phyloP scores from a whole-genome alignment of 345 rosid genomes.

The Gossypium anomalum region DNA sequence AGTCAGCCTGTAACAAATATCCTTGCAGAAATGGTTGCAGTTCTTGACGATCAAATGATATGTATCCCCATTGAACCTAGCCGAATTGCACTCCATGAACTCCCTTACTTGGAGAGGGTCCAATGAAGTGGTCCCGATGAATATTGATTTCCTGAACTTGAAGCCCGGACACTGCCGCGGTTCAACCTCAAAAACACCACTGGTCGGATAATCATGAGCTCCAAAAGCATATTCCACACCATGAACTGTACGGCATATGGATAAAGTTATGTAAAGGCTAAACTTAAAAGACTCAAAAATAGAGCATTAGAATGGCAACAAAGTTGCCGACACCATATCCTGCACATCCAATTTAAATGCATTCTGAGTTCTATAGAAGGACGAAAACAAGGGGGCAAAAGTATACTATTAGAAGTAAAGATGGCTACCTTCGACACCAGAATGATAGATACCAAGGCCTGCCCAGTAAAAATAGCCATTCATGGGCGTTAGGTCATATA shows the following conservation, averaged over 20 bases:
- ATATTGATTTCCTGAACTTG: constrained; percentile 85
- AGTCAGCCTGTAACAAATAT: constrained; percentile 65
- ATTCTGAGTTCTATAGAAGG: neutral
- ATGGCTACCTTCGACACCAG: constrained; percentile 90
- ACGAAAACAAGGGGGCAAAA: neutral
- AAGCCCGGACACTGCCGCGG: constrained; percentile 93
- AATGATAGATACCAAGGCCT: constrained; percentile 93
- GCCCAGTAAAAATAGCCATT: constrained; percentile 96
- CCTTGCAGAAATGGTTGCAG: constrained; percentile 91
- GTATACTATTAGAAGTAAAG: constrained; percentile 11
- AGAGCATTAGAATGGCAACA: neutral
- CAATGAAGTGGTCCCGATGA: constrained; percentile 79
- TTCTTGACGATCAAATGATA: constrained; percentile 90
- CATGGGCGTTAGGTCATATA: constrained; percentile 82
- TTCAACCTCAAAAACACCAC: constrained; percentile 94
- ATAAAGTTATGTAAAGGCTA: constrained; percentile 7
- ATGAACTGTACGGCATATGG: constrained; percentile 51
- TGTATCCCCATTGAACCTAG: constrained; percentile 71
- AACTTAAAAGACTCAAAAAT: neutral
- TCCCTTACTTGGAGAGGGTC: constrained; percentile 78
- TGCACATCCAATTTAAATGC: neutral
- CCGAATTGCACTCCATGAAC: constrained; percentile 78
- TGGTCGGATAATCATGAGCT: constrained; percentile 83
- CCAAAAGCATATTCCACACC: constrained; percentile 98
- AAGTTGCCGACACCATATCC: neutral